Evolutionary conservation across 2,329 filamentous ascomycete genomes (phyloP).

Genomic region (Teratosphaeria viscida): DNA sequence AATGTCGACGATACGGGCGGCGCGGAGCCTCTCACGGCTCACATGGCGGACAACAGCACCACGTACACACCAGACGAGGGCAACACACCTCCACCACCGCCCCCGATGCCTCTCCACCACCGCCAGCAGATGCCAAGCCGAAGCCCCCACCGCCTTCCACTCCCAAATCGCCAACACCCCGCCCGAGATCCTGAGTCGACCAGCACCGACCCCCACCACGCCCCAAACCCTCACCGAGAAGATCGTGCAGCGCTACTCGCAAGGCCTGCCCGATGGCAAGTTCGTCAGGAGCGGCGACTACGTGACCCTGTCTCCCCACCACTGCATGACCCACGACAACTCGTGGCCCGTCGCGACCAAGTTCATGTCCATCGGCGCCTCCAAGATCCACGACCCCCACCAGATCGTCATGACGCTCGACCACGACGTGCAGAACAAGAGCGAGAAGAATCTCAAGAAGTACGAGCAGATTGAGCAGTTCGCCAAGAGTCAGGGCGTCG

Average conservation of each 20-base stretch:
- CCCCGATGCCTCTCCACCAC: slow-evolving; percentile 18
- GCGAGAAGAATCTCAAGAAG: slow-evolving; percentile 68
- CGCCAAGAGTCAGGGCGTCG: slow-evolving; percentile 63
- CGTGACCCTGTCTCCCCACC: slow-evolving; percentile 60
- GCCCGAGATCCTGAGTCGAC: slow-evolving; percentile 60
- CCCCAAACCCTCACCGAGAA: slow-evolving; percentile 85
- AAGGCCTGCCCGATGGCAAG: slow-evolving; percentile 67
- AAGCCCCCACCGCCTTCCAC: slow-evolving; percentile 48
- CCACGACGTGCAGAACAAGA: slow-evolving; percentile 81
- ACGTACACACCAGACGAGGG: slow-evolving; percentile 1
- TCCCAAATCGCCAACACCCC: slow-evolving; percentile 53
- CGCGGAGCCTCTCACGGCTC: slow-evolving; percentile 13
- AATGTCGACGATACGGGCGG: slow-evolving; percentile 11
- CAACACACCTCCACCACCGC: slow-evolving; percentile 13
- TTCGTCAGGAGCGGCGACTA: slow-evolving; percentile 72
- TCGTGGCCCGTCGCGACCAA: slow-evolving; percentile 65
- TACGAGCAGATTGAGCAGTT: slow-evolving; percentile 75
- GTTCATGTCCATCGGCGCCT: slow-evolving; percentile 73
- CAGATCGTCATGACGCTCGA: slow-evolving; percentile 80
- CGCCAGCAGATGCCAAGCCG: slow-evolving; percentile 15
- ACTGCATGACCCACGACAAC: slow-evolving; percentile 83
- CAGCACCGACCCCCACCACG: slow-evolving; percentile 36
- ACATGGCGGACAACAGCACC: slow-evolving; percentile 1
- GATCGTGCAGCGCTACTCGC: slow-evolving; percentile 73
- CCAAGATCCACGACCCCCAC: slow-evolving; percentile 56